Conservation (phyloP, 305 asterid genomes). For the Solanum hybrid region DNA sequence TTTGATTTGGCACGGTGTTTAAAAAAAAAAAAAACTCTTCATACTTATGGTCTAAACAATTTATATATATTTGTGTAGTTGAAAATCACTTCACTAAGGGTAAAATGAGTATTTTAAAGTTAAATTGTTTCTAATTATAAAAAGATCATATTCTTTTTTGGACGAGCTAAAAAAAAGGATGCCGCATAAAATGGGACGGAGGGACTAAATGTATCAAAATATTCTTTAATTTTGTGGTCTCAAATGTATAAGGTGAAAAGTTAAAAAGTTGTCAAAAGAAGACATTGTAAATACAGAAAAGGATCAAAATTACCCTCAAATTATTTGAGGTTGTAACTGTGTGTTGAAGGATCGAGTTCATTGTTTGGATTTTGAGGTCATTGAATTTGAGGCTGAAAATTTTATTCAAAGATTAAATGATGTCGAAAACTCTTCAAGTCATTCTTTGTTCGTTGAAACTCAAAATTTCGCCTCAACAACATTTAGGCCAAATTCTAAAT, state of each 20-base stretch:
- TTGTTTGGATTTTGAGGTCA: too few relatives aligned
- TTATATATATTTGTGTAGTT: neutral
- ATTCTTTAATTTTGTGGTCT: neutral
- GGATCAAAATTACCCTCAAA: neutral
- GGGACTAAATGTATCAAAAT: neutral
- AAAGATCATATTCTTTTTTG: neutral
- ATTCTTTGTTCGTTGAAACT: too few relatives aligned
- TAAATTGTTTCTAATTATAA: neutral
- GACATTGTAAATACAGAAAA: neutral
- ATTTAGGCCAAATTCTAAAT: too few relatives aligned
- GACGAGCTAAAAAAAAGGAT: neutral
- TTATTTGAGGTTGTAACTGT: too few relatives aligned
- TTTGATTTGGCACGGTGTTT: neutral
- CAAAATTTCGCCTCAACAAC: too few relatives aligned
- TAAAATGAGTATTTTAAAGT: neutral
- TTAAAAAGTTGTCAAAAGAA: neutral
- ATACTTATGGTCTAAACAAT: too few relatives aligned
- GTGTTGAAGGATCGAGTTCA: too few relatives aligned
- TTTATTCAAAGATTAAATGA: too few relatives aligned
- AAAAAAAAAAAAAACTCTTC: neutral
- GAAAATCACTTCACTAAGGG: neutral
- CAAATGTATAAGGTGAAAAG: neutral
- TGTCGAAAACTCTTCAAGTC: too few relatives aligned
- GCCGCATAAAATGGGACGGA: neutral
- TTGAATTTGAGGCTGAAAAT: too few relatives aligned